phyloP scores from a whole-genome alignment of 192 early-diverging fungal species.

The Coemansia reversa region DNA sequence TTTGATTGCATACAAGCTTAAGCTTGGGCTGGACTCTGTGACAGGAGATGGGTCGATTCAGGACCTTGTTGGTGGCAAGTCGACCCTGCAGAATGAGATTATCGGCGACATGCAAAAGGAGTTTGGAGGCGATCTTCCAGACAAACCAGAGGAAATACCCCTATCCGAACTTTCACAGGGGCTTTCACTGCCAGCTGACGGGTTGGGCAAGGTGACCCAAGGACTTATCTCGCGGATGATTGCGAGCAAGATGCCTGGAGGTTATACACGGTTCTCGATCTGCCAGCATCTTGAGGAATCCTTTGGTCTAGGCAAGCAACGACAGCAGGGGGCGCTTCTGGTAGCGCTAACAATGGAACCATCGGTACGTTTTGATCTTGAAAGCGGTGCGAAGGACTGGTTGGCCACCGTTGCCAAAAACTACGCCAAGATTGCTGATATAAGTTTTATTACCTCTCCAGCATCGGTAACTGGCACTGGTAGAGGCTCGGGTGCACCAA shows the following conservation, averaged over 20 bases:
- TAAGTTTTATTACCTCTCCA: constrained; percentile 52
- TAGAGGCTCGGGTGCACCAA: constrained; percentile 54
- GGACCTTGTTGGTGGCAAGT: constrained; percentile 94
- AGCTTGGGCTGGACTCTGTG: constrained; percentile 75
- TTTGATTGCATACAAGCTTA: constrained; percentile 88
- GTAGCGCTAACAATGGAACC: constrained; percentile 84
- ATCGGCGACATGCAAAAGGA: constrained; percentile 93
- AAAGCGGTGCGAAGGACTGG: constrained; percentile 77
- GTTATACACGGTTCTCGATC: constrained; percentile 75
- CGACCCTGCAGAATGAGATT: constrained; percentile 95
- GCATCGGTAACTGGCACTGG: constrained; percentile 23
- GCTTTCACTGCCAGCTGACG: constrained; percentile 60
- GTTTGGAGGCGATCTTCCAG: constrained; percentile 78
- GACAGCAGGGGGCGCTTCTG: constrained; percentile 73
- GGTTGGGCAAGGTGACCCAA: constrained; percentile 80
- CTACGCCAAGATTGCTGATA: constrained; percentile 70
- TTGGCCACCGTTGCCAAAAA: constrained; percentile 67
- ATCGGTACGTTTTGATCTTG: constrained; percentile 67
- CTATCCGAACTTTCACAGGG: constrained; percentile 75
- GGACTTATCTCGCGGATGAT: constrained; percentile 79
- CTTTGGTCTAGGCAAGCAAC: constrained; percentile 73
- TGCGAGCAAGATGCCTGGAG: constrained; percentile 88
- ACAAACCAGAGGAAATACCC: constrained; percentile 90
- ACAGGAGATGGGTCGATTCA: constrained; percentile 64
- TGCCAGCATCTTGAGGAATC: constrained; percentile 69